Evolutionary conservation across 176 grass and related monocot genomes (phyloP).

Genomic region (Lolium rigidum): DNA sequence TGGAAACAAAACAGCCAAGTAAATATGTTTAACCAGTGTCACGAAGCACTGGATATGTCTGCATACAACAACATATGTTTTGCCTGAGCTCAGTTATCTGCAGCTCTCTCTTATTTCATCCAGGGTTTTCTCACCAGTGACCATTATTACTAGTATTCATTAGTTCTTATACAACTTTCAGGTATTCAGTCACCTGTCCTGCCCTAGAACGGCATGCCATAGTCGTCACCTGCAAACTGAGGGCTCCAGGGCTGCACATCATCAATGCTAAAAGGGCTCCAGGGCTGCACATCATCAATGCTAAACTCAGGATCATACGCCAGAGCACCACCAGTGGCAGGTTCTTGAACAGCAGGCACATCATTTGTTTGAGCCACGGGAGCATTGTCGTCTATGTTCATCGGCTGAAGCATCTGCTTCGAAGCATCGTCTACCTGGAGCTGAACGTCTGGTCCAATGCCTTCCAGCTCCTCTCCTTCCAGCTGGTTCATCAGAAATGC

Average conservation of each 20-base stretch:
- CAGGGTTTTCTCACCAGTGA: neutral
- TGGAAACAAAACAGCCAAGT: neutral
- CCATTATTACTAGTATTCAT: neutral
- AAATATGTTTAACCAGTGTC: neutral
- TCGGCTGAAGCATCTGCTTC: slow-evolving; percentile 6
- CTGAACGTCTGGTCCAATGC: neutral
- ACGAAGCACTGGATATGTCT: neutral
- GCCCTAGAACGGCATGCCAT: slow-evolving; percentile 6
- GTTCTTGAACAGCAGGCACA: slow-evolving; percentile 14
- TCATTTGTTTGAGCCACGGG: neutral
- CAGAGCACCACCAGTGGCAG: neutral
- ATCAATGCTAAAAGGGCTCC: neutral
- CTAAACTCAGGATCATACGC: neutral
- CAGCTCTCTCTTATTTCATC: neutral
- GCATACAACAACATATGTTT: neutral
- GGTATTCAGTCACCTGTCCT: neutral
- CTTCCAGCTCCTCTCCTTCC: neutral
- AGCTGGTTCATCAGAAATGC: neutral
- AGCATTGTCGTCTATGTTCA: neutral
- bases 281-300: neutral
- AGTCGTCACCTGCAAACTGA: neutral
- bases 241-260: neutral
- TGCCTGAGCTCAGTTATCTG: neutral
- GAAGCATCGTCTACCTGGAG: slow-evolving; percentile 3
- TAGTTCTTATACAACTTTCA: neutral